Base-by-base conservation (phyloP, 23 red algal species). In the Gracilaria gracilis region DNA sequence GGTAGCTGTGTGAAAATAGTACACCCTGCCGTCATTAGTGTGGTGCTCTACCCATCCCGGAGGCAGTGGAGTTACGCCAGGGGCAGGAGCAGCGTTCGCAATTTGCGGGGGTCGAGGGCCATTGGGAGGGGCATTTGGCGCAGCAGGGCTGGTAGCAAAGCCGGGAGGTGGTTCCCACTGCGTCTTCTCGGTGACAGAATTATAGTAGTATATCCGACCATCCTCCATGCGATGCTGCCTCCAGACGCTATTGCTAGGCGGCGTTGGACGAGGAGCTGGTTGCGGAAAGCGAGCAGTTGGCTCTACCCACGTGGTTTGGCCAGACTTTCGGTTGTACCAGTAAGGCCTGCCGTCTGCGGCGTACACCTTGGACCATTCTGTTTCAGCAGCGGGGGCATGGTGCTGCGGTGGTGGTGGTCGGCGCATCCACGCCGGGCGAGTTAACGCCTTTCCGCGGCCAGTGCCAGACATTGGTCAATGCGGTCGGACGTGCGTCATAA, bases 341-440 rank as follows among this genome's bases (percentile, higher is more conserved):
- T 94, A 94, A 4, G 82, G 82, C 33, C 80, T 83, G 16, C 79
- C 61, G 48, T 92, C 79, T 12, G 59, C 46, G 25, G 79, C 48
- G 48, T 38, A 34, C 54, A 71, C 75, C 33, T 55, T 72, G 33
- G 92, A 48, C 84, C 92, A 83, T 34, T 80, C 80, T 37, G 75
- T 44, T 40, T 72, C 75, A 28, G 84, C 61, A 51, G 57, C 1
- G 29, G 90, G 57, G 36, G 40, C 35, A 34, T 74, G 39, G n/a
- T 48, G 62, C 47, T 51, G 87, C 19, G 53, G 50, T 20, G 33
- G 85, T 6, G 33, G 85, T 6, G 59, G 35, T 46, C 64, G 42
- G 81, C 72, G 46, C 92, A 94, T 94, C 92, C 92, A 94, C 15
- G 92, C 82, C 0, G 92, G 92, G 58, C 81, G 82, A 46, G 92